Percentiles rank a stretch among this genome's conserved stretches.
phyloP scores from a whole-genome alignment of 2,329 filamentous ascomycete species.

The Fusarium equiseti region DNA sequence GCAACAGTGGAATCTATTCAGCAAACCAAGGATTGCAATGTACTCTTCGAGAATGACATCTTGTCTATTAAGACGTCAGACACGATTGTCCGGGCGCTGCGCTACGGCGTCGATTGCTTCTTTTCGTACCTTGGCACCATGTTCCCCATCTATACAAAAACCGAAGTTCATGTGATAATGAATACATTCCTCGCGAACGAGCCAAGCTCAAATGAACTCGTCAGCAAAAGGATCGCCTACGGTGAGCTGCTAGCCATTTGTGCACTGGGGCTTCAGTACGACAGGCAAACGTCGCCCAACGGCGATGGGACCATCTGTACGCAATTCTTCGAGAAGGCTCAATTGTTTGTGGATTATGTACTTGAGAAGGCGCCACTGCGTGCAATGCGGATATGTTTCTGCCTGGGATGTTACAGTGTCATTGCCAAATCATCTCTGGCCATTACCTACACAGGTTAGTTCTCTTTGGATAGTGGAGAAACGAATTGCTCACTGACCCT shows the following conservation, averaged over 20 bases:
- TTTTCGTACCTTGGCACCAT: background rate
- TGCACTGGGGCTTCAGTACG: background rate
- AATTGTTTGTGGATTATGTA: background rate
- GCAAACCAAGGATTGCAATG: background rate
- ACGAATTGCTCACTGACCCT: background rate
- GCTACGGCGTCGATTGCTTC: background rate
- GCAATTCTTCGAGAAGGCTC: background rate
- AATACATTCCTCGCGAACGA: background rate
- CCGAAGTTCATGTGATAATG: accelerated
- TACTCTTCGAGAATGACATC: background rate
- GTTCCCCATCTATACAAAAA: background rate
- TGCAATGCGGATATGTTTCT: background rate
- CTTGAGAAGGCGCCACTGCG: background rate
- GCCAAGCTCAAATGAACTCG: accelerated
- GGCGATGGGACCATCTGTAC: background rate
- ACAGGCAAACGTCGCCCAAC: background rate
- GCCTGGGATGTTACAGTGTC: background rate
- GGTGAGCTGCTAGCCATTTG: background rate
- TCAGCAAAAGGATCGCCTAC: background rate
- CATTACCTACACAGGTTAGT: background rate
- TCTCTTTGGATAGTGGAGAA: too few species aligned
- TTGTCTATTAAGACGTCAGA: accelerated
- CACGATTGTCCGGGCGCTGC: background rate
- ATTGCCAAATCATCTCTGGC: constrained; percentile 5
- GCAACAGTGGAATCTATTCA: accelerated